Evolutionary conservation across 108 stramenopile species (phyloP).

Genomic region (Aureococcus anophagefferens): DNA sequence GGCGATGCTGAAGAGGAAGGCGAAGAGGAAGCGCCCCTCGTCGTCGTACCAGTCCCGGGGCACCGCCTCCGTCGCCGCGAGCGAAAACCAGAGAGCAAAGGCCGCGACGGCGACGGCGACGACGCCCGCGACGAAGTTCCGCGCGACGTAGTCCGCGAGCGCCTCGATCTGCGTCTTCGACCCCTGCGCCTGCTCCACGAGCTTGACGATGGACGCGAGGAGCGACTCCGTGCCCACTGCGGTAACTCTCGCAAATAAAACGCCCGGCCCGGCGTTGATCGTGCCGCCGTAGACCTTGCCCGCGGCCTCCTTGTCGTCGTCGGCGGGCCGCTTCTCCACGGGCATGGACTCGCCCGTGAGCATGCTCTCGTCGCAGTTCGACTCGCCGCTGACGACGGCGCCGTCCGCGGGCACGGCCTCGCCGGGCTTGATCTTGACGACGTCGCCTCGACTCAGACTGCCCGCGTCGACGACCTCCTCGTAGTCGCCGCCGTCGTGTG

Average conservation of each 20-base stretch:
- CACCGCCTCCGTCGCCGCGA: no score
- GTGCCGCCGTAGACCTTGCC: constrained; percentile 67
- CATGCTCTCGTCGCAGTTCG: constrained; percentile 66
- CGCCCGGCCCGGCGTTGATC: constrained; percentile 19
- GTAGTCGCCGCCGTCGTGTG: no score
- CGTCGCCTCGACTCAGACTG: constrained; percentile 47
- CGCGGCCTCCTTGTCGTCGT: no score
- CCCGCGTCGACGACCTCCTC: background rate
- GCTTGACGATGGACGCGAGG: constrained; percentile 62
- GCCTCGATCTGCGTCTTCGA: constrained; percentile 84
- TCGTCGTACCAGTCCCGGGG: no score
- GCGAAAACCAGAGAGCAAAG: no score
- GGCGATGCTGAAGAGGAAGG: constrained; percentile 50
- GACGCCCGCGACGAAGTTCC: constrained; percentile 76
- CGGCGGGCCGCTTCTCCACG: constrained; percentile 46
- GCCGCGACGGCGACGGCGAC: constrained; percentile 43
- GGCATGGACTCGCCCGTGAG: constrained; percentile 68
- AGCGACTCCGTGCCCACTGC: constrained; percentile 32
- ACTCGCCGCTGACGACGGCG: constrained; percentile 56
- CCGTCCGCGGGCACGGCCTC: constrained; percentile 70
- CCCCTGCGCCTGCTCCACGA: constrained; percentile 87
- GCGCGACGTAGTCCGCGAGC: constrained; percentile 71
- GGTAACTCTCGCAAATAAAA: background rate
- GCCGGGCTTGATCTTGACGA: constrained; percentile 62
- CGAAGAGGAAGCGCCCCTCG: no score